Evolutionary conservation across 768 basidiomycete genomes (phyloP), one percentile per base, ranked within the genome.

Genomic region (Hygrophoropsis aurantiaca): DNA sequence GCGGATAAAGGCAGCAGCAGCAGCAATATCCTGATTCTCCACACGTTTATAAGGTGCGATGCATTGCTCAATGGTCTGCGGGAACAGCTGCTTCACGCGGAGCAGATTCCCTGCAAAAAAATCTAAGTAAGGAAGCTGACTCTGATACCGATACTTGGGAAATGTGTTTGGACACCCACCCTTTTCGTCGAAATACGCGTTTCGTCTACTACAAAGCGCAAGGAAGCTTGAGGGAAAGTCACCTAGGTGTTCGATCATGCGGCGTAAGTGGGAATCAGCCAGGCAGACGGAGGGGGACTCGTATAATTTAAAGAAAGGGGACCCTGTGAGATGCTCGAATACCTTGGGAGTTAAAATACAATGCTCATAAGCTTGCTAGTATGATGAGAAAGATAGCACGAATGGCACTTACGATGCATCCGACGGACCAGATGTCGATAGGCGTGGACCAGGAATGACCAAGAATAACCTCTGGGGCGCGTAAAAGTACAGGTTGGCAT

Each of bases 401-500:
- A 15, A 6, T 25, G 43, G 26, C 16, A 43, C 50, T 30, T 42
- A 59, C 58, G 13, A 61, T 23, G 34, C 58, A 59, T 30, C 60
- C 60, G 19, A 62, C 42, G 25, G 47, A 44, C 60, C 57, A 62
- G 20, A 62, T 62, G 36, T 62, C 59, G 30, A 60, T 49, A 6
- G 57, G 34, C 5, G 53, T 44, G 13, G 40, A 37, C 57, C 57
- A 50, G 5, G 49, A 40, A 26, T 42, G 49, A 7, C 49, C 40
- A 23, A 62, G 57, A 35, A 54, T 53, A 24, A 62, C 47, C 43
- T 62, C 60, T 4, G 60, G 61, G 3, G 59, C 59, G n/a, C 57
- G 51, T 27, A 58, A 20, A 5, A 52, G 23, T n/a, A 24, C 32
- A n/a, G 57, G 49, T 45, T 54, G 55, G 46, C 55, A 47, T 4